Evolutionary conservation across 164 flowering plant genomes (phyloP), one percentile per base, ranked within the genome.

Genomic region (Warburgia ugandensis): DNA sequence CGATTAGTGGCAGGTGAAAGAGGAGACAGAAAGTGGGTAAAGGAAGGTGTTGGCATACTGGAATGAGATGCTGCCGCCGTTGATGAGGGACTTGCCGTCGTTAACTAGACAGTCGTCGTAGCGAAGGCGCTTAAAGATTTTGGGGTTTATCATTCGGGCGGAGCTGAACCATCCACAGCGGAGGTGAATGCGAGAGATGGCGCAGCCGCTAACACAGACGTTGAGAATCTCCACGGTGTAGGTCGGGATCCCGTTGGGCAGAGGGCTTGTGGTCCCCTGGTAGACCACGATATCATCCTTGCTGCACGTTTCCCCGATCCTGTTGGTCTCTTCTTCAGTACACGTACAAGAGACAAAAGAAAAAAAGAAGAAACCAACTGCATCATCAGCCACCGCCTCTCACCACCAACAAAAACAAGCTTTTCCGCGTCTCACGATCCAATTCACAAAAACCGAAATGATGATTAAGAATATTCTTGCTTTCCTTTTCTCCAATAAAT

Each of bases 161-260:
- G 94, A 80, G 72, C 88, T 80, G 72, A 87, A 87, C 96, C 88
- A 82, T 19, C 96, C 96, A 37, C 96, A 87, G 52, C 21, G 65
- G 28, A 88, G 55, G 58, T 84, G 96, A 42, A 88, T 82, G 8
- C 48, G 48, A 1, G 75, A 71, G 61, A 88, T 80, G 57, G 71
- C 62, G 56, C 94, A 88, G 2, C 94, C 91, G 16, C 57, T 54
- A 12, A 38, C 58, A 61, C 94, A 80, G 0, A 50, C 69, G 66
- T 88, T 88, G 63, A 63, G 60, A n/a, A 88, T 73, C 66, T 77
- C 71, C 10, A 88, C 96, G 0, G 81, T 78, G 79, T 73, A 84
- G 0, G 88, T 73, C 0, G 96, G 96, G 8, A 88, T 83, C 0
- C 96, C 96, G 19, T 37, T 78, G 0, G 88, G 86, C 3, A 84